Evolutionary conservation across 2,329 filamentous ascomycete species (phyloP).

Genomic region (Epichloe hybrida): DNA sequence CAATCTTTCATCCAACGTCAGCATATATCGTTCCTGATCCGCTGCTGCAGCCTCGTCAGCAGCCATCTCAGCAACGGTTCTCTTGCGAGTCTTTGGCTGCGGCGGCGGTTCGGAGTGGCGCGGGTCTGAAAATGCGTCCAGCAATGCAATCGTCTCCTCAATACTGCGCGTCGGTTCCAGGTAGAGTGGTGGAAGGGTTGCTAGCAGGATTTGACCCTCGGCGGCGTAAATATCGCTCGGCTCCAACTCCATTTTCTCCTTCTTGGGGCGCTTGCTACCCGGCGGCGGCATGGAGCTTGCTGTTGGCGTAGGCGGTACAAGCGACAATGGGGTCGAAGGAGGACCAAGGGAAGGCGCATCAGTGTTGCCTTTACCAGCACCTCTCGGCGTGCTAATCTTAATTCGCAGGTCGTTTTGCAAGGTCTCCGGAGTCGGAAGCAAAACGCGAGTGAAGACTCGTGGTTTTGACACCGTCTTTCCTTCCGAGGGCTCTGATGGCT

Average conservation of each 20-base stretch:
- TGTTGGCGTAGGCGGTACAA: constrained; percentile 48
- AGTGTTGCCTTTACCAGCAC: constrained; percentile 20
- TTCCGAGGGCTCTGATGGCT: constrained; percentile 30
- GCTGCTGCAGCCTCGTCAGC: constrained; percentile 88
- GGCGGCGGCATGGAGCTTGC: constrained; percentile 44
- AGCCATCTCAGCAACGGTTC: constrained; percentile 86
- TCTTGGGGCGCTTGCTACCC: constrained; percentile 58
- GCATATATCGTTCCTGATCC: constrained; percentile 82
- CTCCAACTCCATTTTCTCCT: constrained; percentile 63
- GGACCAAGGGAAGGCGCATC: constrained; percentile 34
- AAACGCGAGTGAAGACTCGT: constrained; percentile 61
- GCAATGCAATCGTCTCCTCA: constrained; percentile 55
- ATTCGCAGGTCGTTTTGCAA: constrained; percentile 63
- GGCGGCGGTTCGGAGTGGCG: constrained; percentile 66
- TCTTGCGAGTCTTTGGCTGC: constrained; percentile 77
- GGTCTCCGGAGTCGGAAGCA: constrained; percentile 71
- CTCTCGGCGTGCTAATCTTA: constrained; percentile 57
- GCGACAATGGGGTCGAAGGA: constrained; percentile 52
- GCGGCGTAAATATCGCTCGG: constrained; percentile 57
- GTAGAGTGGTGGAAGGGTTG: constrained; percentile 60
- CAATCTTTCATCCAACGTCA: constrained; percentile 76
- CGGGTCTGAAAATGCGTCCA: constrained; percentile 62
- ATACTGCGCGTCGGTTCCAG: constrained; percentile 61
- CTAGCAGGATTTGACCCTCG: constrained; percentile 62
- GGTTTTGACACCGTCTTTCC: constrained; percentile 33